These are phyloP conservation scores for Plantago coronopus DNA, from an alignment of 305 asterid species.

Conservation along the genomic window DNA sequence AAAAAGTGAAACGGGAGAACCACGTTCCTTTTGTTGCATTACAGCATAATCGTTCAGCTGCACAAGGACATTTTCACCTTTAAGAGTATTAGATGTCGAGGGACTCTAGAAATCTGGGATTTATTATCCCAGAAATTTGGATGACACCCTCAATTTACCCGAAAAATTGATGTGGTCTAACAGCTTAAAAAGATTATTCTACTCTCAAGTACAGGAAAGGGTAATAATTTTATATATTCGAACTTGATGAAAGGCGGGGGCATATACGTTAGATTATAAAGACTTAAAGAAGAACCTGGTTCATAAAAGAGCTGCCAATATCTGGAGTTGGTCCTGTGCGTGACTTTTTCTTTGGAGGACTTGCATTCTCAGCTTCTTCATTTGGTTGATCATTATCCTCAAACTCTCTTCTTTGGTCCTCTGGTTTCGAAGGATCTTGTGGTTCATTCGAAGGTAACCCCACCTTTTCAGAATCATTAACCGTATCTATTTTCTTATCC, in stretches of 20 bases:
- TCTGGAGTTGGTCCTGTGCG: conserved; percentile 46
- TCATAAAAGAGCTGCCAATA: conserved; percentile 60
- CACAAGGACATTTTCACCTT: no score
- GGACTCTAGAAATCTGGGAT: no score
- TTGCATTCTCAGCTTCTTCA: conserved; percentile 44
- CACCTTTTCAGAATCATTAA: conserved; percentile 31
- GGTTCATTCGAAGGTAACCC: conserved; percentile 29
- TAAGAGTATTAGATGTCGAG: no score
- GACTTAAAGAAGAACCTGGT: conserved; percentile 48
- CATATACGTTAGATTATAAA: conserved; percentile 6
- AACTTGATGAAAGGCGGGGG: conserved; percentile 9
- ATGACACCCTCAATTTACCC: no score
- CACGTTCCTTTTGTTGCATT: no score
- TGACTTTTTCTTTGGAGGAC: conserved; percentile 57
- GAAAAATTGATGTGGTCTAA: no score
- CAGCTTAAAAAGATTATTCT: no score
- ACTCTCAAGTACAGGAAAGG: no score
- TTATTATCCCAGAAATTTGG: no score
- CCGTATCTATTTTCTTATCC: conserved; percentile 40
- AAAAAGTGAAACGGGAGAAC: no score
- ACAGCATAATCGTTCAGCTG: no score
- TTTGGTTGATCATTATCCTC: conserved; percentile 42
- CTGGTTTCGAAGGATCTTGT: conserved; percentile 37
- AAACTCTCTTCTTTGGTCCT: conserved; percentile 34
- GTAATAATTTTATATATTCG: background rate